These are phyloP conservation scores for Pythium plurisporium DNA, from an alignment of 352 stramenopile species.

Conservation along the genomic window DNA sequence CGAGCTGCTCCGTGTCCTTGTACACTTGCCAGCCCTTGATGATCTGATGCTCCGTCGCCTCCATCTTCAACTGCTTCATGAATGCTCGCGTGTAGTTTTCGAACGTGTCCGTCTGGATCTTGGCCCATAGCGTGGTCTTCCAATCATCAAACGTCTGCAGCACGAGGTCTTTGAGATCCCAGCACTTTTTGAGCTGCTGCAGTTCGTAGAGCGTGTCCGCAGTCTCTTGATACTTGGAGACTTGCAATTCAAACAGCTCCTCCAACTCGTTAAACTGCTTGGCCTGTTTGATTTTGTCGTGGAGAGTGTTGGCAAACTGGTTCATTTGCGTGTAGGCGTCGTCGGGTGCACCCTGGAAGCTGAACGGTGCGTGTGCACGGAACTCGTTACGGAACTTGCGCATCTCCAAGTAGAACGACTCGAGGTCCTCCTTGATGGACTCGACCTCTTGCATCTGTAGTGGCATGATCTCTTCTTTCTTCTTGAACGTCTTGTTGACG, in stretches of 20 bases:
- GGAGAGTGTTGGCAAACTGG: conserved; percentile 53
- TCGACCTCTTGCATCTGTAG: conserved; percentile 96
- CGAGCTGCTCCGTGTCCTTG: conserved; percentile 82
- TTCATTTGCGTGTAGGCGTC: conserved; percentile 87
- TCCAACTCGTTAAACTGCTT: conserved; percentile 86
- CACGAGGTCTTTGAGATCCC: conserved; percentile 82
- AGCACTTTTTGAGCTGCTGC: conserved; percentile 85
- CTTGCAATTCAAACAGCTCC: conserved; percentile 84
- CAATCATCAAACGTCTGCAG: conserved; percentile 81
- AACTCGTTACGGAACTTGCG: conserved; percentile 95
- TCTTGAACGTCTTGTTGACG: conserved; percentile 98
- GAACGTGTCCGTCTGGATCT: conserved; percentile 80
- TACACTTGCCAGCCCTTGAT: conserved; percentile 88
- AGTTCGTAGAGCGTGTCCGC: conserved; percentile 86
- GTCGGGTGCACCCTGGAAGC: conserved; percentile 77
- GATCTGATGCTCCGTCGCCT: conserved; percentile 75
- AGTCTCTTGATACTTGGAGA: conserved; percentile 86
- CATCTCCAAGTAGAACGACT: conserved; percentile 93
- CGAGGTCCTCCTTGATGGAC: conserved; percentile 91
- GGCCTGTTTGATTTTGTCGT: conserved; percentile 80
- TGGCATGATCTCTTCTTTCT: conserved; percentile 98
- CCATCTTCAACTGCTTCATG: conserved; percentile 84
- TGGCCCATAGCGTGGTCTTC: conserved; percentile 79
- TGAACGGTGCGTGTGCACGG: conserved; percentile 92
- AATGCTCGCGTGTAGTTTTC: conserved; percentile 73